Evolutionary conservation across 192 early-diverging fungal genomes (phyloP).

Genomic region (Coemansia sp.): DNA sequence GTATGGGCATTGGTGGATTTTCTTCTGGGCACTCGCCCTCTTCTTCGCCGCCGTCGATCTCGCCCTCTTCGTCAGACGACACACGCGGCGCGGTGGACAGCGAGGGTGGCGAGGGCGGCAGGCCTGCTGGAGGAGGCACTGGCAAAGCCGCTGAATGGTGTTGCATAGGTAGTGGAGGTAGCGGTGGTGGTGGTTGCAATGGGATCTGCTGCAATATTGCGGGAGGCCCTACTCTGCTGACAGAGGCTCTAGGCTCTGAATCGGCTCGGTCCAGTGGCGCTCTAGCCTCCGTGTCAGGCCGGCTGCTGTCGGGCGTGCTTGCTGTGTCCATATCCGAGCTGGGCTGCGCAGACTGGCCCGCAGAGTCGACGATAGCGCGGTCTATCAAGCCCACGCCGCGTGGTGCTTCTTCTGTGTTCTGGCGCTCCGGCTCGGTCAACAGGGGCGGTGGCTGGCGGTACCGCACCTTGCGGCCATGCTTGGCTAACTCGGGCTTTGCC

Average conservation of each 20-base stretch:
- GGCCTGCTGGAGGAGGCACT: too few relatives aligned
- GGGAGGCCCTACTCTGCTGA: too few relatives aligned
- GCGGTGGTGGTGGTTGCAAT: background rate
- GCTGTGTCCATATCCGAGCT: conserved; percentile 44
- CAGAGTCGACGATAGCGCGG: background rate
- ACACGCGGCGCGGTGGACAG: too few relatives aligned
- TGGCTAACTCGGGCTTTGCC: conserved; percentile 23
- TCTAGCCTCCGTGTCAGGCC: too few relatives aligned
- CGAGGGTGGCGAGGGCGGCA: background rate
- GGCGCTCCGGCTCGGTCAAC: conserved; percentile 6
- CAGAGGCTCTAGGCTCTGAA: too few relatives aligned
- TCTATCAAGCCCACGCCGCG: too few relatives aligned
- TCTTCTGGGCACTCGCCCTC: conserved; percentile 18
- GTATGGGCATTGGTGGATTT: background rate
- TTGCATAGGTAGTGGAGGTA: too few relatives aligned
- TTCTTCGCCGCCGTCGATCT: conserved; percentile 24
- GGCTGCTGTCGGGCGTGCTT: conserved; percentile 14
- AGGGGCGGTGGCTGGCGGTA: conserved; percentile 32
- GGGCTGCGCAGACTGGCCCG: background rate
- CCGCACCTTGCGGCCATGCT: conserved; percentile 25
- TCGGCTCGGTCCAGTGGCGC: too few relatives aligned
- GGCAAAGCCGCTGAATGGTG: background rate
- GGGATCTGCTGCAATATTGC: background rate
- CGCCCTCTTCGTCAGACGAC: conserved; percentile 37
- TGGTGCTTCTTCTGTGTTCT: too few relatives aligned